Base-by-base conservation (phyloP, 2,329 filamentous ascomycete species). In the Arthrobotrys sphaeroides region DNA sequence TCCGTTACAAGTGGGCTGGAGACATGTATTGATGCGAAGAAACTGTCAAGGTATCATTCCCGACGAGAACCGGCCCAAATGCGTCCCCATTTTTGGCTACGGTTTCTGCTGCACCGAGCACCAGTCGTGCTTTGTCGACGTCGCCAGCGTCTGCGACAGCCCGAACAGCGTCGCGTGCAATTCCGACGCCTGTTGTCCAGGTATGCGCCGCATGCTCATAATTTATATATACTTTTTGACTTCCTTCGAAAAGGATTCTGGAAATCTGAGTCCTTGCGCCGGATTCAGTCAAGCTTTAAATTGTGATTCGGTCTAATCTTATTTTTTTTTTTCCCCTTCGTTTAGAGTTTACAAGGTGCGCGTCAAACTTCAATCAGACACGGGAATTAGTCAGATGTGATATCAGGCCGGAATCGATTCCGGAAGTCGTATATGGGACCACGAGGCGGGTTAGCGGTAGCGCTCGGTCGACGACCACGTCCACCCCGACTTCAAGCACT, bases 101-200 rank as follows among this genome's bases (percentile, higher is more conserved):
- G 59, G 59, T n/a, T 62, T 62, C 26, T 62, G 40, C 18, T 62
- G 59, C 59, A 62, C 59, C 59, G 59, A 62, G 59, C 59, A 62
- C 28, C 59, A 62, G 47, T 40, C 38, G 31, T 47, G 59, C 40
- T 47, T 45, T 26, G 59, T 36, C 24, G 59, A 62, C 18, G n/a
- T 47, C 38, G 24, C 26, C 10, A 62, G 59, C 40, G 24, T 16
- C 24, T 62, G 59, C 40, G 26, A 24, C 10, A 20, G 13, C 31
- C 24, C 24, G 3, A 33, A 38, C 42, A 62, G 59, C 24, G 59
- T 62, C 13, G 2, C 18, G 26, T 47, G 59, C 26, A 49, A 62
- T 38, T 20, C n/a, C 26, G 59, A 36, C 12, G 59, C 24, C 22
- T 49, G 59, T 22, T 60, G 55, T 43, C 55, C 55, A 18, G 36